Evolutionary conservation across 768 basidiomycete genomes (phyloP), one percentile per base, ranked within the genome.

Genomic region (Coprinopsis cinerea): DNA sequence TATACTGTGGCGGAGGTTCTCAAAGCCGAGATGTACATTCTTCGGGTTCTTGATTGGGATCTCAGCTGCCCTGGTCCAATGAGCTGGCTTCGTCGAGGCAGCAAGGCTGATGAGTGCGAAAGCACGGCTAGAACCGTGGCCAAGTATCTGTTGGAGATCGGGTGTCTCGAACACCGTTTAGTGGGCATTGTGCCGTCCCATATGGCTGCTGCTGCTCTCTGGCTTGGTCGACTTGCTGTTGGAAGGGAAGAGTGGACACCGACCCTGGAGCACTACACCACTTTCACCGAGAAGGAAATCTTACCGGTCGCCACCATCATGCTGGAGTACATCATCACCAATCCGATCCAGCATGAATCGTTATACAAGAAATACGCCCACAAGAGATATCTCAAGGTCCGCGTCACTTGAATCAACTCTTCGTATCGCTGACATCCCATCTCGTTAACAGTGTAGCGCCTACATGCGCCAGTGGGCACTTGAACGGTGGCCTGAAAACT

Each of bases 41-140:
- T 98, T 54, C 88, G 90, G 70, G 92, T 91, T 15, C 73, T 97
- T 36, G 85, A 92, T 51, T 99, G 90, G 83, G 90, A 96, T 64
- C 60, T 98, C 57, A 83, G 84, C 57, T 94, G 86, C 62, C 92
- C 95, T n/a, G 95, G 91, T 62, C 93, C 94, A 1, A 88, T 98
- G 60, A 88, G 93, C 62, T 97, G 88, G 71, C 76, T 98, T 42
- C 74, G 95, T 28, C 77, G 95, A 11, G 81, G 91, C 43, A 93
- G 91, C 72, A 98, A 98, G 69, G 96, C 96, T 1, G 96, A 99
- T 58, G 86, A 90, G 48, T 97, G 95, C 65, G 91, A 97, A 58
- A 82, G 92, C 50, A 85, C 91, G 61, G 88, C 86, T 23, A 71
- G 95, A 55, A 96, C 95, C 0, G 76, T 97, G 11, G 93, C 83